These are phyloP conservation scores for Debaryomyces psychrophilus DNA, from an alignment of 1,139 yeast genomes.

Conservation along the genomic window DNA sequence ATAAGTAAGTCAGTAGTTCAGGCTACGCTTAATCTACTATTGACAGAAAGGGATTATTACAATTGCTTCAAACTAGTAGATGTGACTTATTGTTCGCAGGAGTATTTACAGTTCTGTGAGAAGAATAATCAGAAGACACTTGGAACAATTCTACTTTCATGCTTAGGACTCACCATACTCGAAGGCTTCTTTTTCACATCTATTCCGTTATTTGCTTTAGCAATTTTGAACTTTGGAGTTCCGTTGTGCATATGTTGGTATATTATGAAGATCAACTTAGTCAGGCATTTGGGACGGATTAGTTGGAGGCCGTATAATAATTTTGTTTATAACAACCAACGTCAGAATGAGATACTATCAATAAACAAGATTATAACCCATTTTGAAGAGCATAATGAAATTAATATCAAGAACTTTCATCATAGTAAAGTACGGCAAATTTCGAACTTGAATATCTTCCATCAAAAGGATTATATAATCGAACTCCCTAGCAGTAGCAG, in stretches of 20 bases:
- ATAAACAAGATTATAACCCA: slow-evolving; percentile 38
- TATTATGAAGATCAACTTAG: slow-evolving; percentile 18
- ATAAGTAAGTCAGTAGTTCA: slow-evolving; percentile 17
- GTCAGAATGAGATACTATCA: slow-evolving; percentile 32
- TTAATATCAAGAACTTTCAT: slow-evolving; percentile 44
- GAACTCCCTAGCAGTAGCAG: slow-evolving; percentile 25
- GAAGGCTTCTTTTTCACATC: slow-evolving; percentile 16
- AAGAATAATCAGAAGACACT: background rate
- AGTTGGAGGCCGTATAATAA: slow-evolving; percentile 40
- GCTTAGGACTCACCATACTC: background rate
- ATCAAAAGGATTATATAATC: slow-evolving; percentile 30
- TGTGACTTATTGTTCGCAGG: slow-evolving; percentile 21
- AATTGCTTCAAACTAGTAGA: slow-evolving; percentile 38
- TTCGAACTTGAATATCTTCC: slow-evolving; percentile 22
- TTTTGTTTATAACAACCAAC: slow-evolving; percentile 24
- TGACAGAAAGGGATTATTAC: slow-evolving; percentile 38
- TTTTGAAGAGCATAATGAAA: slow-evolving; percentile 45
- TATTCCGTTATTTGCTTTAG: slow-evolving; percentile 16
- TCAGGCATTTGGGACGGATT: slow-evolving; percentile 30
- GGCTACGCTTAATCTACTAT: slow-evolving; percentile 25
- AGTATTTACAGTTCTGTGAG: slow-evolving; percentile 12
- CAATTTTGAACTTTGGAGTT: slow-evolving; percentile 13
- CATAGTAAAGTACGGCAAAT: slow-evolving; percentile 32
- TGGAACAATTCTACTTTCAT: background rate
- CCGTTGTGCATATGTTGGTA: slow-evolving; percentile 12